Evolutionary conservation across 1,284 basidiomycete genomes (phyloP), one percentile per base, ranked within the genome.

Genomic region (Grifola frondosa): DNA sequence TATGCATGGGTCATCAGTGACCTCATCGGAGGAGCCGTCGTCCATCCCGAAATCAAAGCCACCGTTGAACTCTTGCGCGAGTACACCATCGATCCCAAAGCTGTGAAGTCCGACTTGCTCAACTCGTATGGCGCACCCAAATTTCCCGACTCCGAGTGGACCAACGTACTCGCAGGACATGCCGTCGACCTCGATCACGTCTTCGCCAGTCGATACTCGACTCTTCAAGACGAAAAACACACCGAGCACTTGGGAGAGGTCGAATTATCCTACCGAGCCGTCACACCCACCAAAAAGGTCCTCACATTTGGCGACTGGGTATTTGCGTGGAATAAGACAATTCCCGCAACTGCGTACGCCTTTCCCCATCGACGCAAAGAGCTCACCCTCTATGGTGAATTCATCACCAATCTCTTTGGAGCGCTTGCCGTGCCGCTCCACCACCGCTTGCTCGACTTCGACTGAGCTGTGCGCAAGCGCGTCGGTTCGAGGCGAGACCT

Each of bases 181-280:
- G 10, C 23, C 10, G 36, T 47, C 40, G 30, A 47, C 23, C 40
- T 47, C 36, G 40, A 47, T 36, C 16, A 21, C 2, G 30, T 47
- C 13, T 20, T 47, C 34, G 8, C 34, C 2, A 24, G 34, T 8
- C 5, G 9, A 3, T 47, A 38, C 31, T 42, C 45, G 22, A 38
- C 28, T 31, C 11, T 7, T n/a, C 20, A 13, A 6, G 34, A 37
- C n/a, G 25, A 37, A 4, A 15, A 23, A 19, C 26, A 30, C 4
- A 26, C 22, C 9, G 21, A 12, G 6, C 21, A 30, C 4, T 35
- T 43, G 6, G 33, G 37, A 22, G 25, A 28, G 15, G 20, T 29
- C 17, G 25, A 43, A 26, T 16, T 37, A 4, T 30, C 19, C 6
- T 10, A 11, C 5, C 17, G 6, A 16, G 10, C 6, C 7, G 20